Evolutionary conservation across 306 rosid species (phyloP).

Genomic region (Pterocarpus macrocarpus): DNA sequence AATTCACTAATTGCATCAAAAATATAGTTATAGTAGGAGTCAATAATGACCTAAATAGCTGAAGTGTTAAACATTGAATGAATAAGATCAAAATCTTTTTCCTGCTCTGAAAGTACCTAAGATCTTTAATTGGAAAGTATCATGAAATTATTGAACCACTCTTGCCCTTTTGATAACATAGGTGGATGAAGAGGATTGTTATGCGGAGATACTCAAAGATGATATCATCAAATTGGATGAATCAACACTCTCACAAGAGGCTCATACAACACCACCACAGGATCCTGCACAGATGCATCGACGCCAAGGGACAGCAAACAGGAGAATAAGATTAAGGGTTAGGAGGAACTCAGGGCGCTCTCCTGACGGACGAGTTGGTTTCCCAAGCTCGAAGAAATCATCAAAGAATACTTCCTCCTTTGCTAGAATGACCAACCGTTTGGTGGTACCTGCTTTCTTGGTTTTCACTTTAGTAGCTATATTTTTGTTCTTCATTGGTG

Average conservation of each 20-base stretch:
- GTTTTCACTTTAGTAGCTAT: slow-evolving; percentile 45
- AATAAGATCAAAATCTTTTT: too few relatives aligned
- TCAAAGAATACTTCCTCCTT: slow-evolving; percentile 36
- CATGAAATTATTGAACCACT: background rate
- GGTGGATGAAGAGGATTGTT: slow-evolving; percentile 76
- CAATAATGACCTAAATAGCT: too few relatives aligned
- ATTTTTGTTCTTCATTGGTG: slow-evolving; percentile 47
- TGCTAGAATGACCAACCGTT: slow-evolving; percentile 18
- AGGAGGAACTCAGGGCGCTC: slow-evolving; percentile 33
- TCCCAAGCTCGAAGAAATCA: slow-evolving; percentile 43
- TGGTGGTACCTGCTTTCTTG: slow-evolving; percentile 39
- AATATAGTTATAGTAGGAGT: too few relatives aligned
- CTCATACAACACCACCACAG: slow-evolving; percentile 46
- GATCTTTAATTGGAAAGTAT: background rate
- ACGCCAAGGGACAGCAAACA: slow-evolving; percentile 71
- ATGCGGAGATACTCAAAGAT: slow-evolving; percentile 81
- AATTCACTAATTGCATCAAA: too few relatives aligned
- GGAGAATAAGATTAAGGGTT: slow-evolving; percentile 65
- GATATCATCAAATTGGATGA: slow-evolving; percentile 86
- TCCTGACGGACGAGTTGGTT: slow-evolving; percentile 3
- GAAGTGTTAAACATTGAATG: too few relatives aligned
- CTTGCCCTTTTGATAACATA: slow-evolving; percentile 25
- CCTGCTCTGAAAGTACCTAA: too few relatives aligned
- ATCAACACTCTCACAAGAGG: slow-evolving; percentile 49
- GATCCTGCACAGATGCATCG: slow-evolving; percentile 43